Conservation (phyloP, 1,284 basidiomycete genomes). For the Trichosporon asahii region DNA sequence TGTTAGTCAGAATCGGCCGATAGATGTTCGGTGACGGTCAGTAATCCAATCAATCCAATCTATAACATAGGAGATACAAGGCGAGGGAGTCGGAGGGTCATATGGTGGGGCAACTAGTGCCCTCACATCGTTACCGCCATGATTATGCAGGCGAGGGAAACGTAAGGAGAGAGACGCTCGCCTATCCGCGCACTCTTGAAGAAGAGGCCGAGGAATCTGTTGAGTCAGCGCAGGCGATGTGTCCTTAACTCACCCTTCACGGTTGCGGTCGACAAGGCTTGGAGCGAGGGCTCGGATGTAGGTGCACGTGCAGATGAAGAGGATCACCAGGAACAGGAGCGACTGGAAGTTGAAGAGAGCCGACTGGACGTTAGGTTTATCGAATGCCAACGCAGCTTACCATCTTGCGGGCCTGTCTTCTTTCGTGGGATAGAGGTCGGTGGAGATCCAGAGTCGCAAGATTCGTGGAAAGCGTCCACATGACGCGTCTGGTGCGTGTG, state of each 20-base stretch:
- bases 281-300: constrained; percentile 89
- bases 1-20: neutral
- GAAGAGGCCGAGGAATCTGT: constrained; percentile 81
- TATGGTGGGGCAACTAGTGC: neutral
- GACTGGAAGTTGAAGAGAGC: constrained; percentile 98
- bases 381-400: neutral
- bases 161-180: constrained; percentile 77
- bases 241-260: constrained; percentile 70
- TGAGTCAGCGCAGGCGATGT: no score
- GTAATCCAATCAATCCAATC: neutral
- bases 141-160: constrained; percentile 70
- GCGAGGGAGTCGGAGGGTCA: neutral
- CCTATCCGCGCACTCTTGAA: constrained; percentile 91
- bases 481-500: constrained; percentile 8
- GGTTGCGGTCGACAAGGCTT: constrained; percentile 85
- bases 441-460: neutral
- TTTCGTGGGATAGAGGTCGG: constrained; percentile 12
- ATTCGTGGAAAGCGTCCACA: neutral
- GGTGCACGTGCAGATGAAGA: constrained; percentile 95
- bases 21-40: neutral
- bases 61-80: neutral
- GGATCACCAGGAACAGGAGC: constrained; percentile 83
- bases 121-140: constrained; percentile 64
- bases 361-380: constrained; percentile 60
- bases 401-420: neutral